Evolutionary conservation across 371 early-diverging fungal genomes (phyloP), one percentile per base, ranked within the genome.

Genomic region (Funneliformis caledonium): DNA sequence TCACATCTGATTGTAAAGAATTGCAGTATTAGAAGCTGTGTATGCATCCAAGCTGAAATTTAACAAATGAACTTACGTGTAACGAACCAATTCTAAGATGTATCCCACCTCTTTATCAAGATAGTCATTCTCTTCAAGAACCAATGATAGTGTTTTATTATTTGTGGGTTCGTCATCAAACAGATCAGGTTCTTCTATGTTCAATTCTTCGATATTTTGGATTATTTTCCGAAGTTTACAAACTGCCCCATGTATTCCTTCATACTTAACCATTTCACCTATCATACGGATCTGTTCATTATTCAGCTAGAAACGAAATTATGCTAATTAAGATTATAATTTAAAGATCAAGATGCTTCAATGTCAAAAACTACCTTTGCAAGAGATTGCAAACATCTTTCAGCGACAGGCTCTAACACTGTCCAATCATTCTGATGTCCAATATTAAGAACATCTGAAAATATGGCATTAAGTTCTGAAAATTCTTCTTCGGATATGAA

Each of bases 1-100:
- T 81, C 65, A 67, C 81, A 81, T 59, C 81, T 81, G 26, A 59
- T 6, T 33, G 59, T 74, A 73, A 67, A 69, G 33, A 31, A 9
- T 3, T 67, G 7, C 12, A 33, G 37, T 37, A 67, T 37, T 33
- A 67, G 10, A 67, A 26, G 26, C 37, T 2, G 12, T 33, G 42
- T 33, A 67, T 16, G 45, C 22, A 45, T 10, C 4, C 8, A 43
- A 45, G 6, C 72, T 45, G 37, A 67, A 26, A 26, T 26, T 37
- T 12, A 37, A 14, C 37, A 42, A 43, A 12, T 67, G 42, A 68
- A 78, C 78, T 37, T 78, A 78, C 78, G 31, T 65, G 48, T 14
- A 67, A 50, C 68, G 26, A 67, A 78, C 26, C 37, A 78, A 67
- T 26, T 67, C 68, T 67, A 78, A 11, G 67, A 67, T 69, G 8